A percentile compares a stretch with the other conserved stretches of the same genome.
phyloP scores from a whole-genome alignment of 805 yeast species.

The Kurtzmaniella fragi region DNA sequence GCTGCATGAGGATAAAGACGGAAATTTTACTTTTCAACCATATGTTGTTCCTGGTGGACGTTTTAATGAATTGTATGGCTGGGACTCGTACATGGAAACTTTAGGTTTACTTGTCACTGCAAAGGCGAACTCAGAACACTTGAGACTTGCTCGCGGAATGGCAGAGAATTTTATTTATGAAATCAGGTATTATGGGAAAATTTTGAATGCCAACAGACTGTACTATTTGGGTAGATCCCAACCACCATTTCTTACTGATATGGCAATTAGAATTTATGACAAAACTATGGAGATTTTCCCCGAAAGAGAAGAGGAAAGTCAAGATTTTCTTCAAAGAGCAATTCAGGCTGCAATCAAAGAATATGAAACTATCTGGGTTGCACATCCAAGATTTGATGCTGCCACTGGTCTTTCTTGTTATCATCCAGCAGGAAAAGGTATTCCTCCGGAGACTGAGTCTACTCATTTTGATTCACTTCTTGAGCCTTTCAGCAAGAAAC shows the following conservation, averaged over 20 bases:
- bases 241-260: conserved; percentile 94
- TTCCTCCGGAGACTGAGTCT: conserved; percentile 95
- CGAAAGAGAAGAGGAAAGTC: conserved; percentile 32
- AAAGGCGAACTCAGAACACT: conserved; percentile 33
- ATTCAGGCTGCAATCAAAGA: conserved; percentile 80
- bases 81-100: conserved; percentile 96
- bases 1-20: conserved; percentile 52
- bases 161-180: conserved; percentile 89
- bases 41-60: conserved; percentile 97
- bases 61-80: conserved; percentile 93
- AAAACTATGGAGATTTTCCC: conserved; percentile 47
- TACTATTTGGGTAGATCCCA: conserved; percentile 90
- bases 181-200: conserved; percentile 85
- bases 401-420: conserved; percentile 80
- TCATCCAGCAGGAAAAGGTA: conserved; percentile 86
- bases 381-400: conserved; percentile 66
- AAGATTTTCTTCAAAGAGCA: conserved; percentile 61
- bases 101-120: conserved; percentile 70
- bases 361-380: conserved; percentile 75
- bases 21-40: conserved; percentile 52
- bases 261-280: conserved; percentile 68
- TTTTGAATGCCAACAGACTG: conserved; percentile 88
- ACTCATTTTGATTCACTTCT: conserved; percentile 77
- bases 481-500: conserved; percentile 61
- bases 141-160: conserved; percentile 81